phyloP scores from a whole-genome alignment of 1,284 basidiomycete genomes.

The Boletus sp. region DNA sequence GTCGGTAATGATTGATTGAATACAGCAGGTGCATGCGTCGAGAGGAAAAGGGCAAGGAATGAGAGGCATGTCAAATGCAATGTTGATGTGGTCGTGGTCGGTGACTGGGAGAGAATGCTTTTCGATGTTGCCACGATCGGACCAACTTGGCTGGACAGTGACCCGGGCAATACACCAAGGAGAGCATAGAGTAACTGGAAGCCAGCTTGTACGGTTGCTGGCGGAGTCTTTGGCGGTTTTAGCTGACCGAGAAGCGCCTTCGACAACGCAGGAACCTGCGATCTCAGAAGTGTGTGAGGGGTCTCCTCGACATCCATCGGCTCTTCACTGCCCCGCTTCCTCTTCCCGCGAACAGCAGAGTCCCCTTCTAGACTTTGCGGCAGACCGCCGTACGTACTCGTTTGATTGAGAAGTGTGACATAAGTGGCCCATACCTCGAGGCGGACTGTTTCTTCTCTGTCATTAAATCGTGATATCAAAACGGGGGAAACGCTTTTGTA shows the following conservation, averaged over 20 bases:
- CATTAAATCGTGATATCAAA: constrained; percentile 88
- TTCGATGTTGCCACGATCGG: constrained; percentile 66
- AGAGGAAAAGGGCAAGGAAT: constrained; percentile 86
- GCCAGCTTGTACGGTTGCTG: constrained; percentile 83
- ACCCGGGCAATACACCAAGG: constrained; percentile 82
- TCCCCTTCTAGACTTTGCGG: constrained; percentile 58
- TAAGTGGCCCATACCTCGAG: constrained; percentile 93
- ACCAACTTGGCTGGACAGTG: constrained; percentile 72
- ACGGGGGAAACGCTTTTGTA: constrained; percentile 87
- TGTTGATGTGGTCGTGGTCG: constrained; percentile 69
- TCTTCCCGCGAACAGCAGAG: constrained; percentile 61
- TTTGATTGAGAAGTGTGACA: constrained; percentile 79
- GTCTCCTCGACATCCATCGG: constrained; percentile 77
- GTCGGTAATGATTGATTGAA: constrained; percentile 65
- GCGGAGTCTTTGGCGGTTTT: constrained; percentile 75
- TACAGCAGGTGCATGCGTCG: constrained; percentile 72
- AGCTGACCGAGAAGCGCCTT: constrained; percentile 87
- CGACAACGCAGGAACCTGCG: constrained; percentile 77
- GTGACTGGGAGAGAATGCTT: constrained; percentile 62
- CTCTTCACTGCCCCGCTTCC: constrained; percentile 77
- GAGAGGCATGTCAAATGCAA: constrained; percentile 82
- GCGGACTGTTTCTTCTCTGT: constrained; percentile 96
- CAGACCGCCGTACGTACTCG: constrained; percentile 70
- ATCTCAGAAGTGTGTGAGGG: constrained; percentile 70
- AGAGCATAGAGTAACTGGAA: constrained; percentile 81